Base-by-base conservation (phyloP, 192 early-diverging fungal genomes). In the Entomortierella parvispora region DNA sequence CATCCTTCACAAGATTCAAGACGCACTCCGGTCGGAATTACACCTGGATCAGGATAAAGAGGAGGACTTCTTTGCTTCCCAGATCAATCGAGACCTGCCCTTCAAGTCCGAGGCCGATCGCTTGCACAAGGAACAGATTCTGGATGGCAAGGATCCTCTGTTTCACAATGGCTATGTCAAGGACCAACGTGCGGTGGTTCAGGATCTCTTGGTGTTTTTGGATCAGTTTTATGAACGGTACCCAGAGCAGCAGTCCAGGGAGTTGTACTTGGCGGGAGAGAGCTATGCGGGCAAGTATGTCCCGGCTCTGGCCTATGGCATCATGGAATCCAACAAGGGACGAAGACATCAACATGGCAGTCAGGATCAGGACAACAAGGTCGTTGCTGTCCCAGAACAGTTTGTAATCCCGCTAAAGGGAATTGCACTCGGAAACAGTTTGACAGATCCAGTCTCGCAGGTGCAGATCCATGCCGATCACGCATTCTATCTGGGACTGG, bases 231-330 rank as follows among this genome's bases (percentile, higher is more conserved):
- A 90, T 69, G 66, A 78, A 2, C 48, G 84, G 29, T 89, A 90
- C 62, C 92, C 94, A 0, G 84, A 92, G 50, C 84, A 86, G 54
- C 82, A 80, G 31, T 58, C 57, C 17, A 69, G 71, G 14, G 82
- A 83, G n/a, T 83, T 95, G 48, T 93, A 88, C 69, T 47, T 95
- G 12, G 77, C 92, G 18, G 92, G 82, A 6, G 80, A 81, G 61
- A 79, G 71, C 37, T 91, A 90, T 68, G 89, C 88, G 17, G 92
- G 93, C 29, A 93, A 93, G 62, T 93, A 83, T 68, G 83, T 94
- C 17, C 93, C 92, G 9, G 81, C 86, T 9, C 80, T 95, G 6
- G 91, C 91, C 0, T 62, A 83, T 22, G 83, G 78, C 25, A 91
- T 95, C 48, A 69, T 87, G 31, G 65, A 85, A 22, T 69, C 84